A percentile compares a stretch with the other conserved stretches of the same genome.
Evolutionary conservation across 176 grass and related monocot genomes (phyloP).

Genomic region (Oryza glaberrima): DNA sequence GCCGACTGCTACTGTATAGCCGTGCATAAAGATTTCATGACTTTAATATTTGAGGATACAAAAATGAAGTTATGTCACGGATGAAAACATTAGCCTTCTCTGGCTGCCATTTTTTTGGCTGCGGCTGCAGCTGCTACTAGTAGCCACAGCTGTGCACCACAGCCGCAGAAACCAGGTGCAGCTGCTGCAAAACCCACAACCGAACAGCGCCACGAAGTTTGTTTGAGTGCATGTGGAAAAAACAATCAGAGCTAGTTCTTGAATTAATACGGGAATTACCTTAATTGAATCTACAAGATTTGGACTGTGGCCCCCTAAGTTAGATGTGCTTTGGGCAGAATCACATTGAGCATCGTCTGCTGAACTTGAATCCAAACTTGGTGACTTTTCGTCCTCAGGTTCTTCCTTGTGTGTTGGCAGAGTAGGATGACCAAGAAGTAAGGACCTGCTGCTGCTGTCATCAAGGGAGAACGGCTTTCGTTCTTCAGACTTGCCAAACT

Average conservation of each 20-base stretch:
- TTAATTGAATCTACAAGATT: constrained; percentile 51
- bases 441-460: constrained; percentile 40
- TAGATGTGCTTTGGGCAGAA: constrained; percentile 41
- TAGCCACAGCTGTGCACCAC: too few relatives aligned
- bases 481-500: constrained; percentile 47
- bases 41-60: background rate
- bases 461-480: constrained; percentile 44
- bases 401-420: constrained; percentile 88
- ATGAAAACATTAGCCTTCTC: background rate
- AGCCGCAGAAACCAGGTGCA: too few relatives aligned
- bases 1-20: background rate
- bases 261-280: constrained; percentile 48
- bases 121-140: too few relatives aligned
- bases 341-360: constrained; percentile 41
- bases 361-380: constrained; percentile 55
- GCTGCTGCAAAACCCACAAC: too few relatives aligned
- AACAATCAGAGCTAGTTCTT: background rate
- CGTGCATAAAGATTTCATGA: background rate
- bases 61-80: background rate
- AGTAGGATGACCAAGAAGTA: constrained; percentile 52
- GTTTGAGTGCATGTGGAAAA: constrained; percentile 1
- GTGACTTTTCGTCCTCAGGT: constrained; percentile 72
- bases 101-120: too few relatives aligned
- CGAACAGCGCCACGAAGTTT: background rate
- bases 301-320: constrained; percentile 37